Percentiles rank a stretch among this genome's conserved stretches.
These are phyloP conservation scores for Carex myosuroides DNA, from an alignment of 176 grass and related monocot genomes.

Conservation along the genomic window DNA sequence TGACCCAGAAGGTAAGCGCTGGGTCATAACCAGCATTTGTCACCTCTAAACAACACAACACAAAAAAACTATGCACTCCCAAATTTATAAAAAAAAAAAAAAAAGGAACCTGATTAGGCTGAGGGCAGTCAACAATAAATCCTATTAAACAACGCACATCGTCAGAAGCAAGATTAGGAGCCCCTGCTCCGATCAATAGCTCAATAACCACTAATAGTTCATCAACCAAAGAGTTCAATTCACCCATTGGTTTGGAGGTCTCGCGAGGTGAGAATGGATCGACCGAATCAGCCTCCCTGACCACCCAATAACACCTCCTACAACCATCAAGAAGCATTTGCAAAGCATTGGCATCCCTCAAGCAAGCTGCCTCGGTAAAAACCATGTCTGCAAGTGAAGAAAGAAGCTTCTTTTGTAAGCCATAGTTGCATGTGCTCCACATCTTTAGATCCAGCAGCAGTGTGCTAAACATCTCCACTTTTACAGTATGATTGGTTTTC, in stretches of 20 bases:
- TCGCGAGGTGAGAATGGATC: constrained; percentile 51
- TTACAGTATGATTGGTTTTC: constrained; percentile 66
- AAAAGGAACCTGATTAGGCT: constrained; percentile 86
- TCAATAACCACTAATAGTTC: constrained; percentile 96
- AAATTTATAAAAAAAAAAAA: constrained; percentile 14
- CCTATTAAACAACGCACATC: constrained; percentile 88
- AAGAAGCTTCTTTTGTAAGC: constrained; percentile 97
- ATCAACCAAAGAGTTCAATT: constrained; percentile 91
- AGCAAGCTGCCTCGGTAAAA: constrained; percentile 76
- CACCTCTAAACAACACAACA: background rate
- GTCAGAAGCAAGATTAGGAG: constrained; percentile 52
- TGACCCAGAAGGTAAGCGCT: background rate
- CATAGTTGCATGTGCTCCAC: constrained; percentile 93
- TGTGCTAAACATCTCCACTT: constrained; percentile 87
- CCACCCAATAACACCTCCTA: constrained; percentile 91
- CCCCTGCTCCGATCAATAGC: constrained; percentile 72
- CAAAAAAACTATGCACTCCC: background rate
- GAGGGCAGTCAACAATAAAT: constrained; percentile 91
- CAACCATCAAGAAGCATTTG: constrained; percentile 99
- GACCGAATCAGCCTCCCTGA: constrained; percentile 65
- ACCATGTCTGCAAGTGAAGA: constrained; percentile 98
- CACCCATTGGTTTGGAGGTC: constrained; percentile 56
- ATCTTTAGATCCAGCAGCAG: constrained; percentile 87
- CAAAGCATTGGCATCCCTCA: constrained; percentile 86
- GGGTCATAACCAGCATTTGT: background rate